Evolutionary conservation across 352 stramenopile species (phyloP), one percentile per base, ranked within the genome.

Genomic region (Pythium phragmitis): DNA sequence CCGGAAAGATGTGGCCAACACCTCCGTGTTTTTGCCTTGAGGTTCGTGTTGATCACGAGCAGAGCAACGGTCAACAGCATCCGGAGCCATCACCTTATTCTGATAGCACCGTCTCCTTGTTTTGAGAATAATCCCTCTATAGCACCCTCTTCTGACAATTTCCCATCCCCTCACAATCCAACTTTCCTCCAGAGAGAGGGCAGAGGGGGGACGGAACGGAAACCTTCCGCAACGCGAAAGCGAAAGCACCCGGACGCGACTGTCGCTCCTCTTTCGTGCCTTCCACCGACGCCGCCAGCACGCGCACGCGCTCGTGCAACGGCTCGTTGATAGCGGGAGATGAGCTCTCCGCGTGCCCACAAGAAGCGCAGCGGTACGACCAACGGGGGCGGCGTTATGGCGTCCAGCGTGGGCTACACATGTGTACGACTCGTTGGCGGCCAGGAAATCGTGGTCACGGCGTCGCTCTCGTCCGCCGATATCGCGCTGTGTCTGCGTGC

Each of bases 401-500:
- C 49, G 21, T 9, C 12, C 14, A 36, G 54, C 17, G 36, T 49
- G 12, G 7, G 33, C 33, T 19, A 49, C 53, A 50, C 19, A 26
- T 48, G 37, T 51, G 42, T 39, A 19, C 46, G 42, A 19, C 62
- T 67, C 26, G 45, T 59, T 2, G 52, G 42, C 33, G 65, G 65
- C 58, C 57, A 57, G 11, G 34, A 71, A 42, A 36, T 71, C 23
- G 49, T 70, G 64, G 41, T 70, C 37, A 23, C 36, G 37, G 30
- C 64, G 34, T 34, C 50, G 52, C 36, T 66, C 7, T 46, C 64
- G 50, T 26, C 17, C 19, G 19, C 21, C 12, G 65, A 67, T 30
- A 50, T 71, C 45, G 52, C 45, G 36, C 43, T 37, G 36, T 63
- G 57, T 45, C 47, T 71, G 26, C 47, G 46, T 36, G 43, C 52